Base-by-base conservation (phyloP, 164 flowering plant genomes). In the Aristolochia californica region DNA sequence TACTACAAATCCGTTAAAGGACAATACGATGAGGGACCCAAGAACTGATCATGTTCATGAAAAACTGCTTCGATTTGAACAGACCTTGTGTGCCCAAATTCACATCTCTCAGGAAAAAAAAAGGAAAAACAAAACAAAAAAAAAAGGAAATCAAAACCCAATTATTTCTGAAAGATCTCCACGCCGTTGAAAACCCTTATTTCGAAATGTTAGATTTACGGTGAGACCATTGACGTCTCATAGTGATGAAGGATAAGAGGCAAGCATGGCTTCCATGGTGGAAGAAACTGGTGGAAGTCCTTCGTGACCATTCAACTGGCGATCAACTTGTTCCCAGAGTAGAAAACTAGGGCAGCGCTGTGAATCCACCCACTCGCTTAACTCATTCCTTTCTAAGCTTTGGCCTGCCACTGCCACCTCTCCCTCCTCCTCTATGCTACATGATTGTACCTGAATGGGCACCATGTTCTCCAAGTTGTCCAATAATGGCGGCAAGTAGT, bases 291-390 rank as follows among this genome's bases (percentile, higher is more conserved):
- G 62, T 38, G 50, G 69, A 27, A 68, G 63, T 14, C 64, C 80
- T 51, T 76, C 83, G 45, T 72, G 83, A 55, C 77, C 74, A 22
- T 9, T 27, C 34, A 77, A 48, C 28, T 69, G 63, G 43, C 66
- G 79, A 56, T 77, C 86, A 64, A 69, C 60, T 54, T 74, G 72
- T 9, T 88, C 97, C 94, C 97, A 86, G 47, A 83, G 75, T 24
- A 83, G 72, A 68, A 77, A 88, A 26, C 72, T 73, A 1, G 87
- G 72, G 58, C 81, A 80, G 2, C 75, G 81, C 50, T 77, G 82
- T 5, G 81, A 58, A 3, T 75, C 83, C 43, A 77, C 78, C 96
- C 96, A 85, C 45, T 81, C 83, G 67, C 68, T 81, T 44, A 78
- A 48, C 34, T 77, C 81, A 18, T 76, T 78, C 74, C 78, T 70